phyloP scores from a whole-genome alignment of 495 filamentous ascomycete genomes.

The Clohesyomyces aquaticus region DNA sequence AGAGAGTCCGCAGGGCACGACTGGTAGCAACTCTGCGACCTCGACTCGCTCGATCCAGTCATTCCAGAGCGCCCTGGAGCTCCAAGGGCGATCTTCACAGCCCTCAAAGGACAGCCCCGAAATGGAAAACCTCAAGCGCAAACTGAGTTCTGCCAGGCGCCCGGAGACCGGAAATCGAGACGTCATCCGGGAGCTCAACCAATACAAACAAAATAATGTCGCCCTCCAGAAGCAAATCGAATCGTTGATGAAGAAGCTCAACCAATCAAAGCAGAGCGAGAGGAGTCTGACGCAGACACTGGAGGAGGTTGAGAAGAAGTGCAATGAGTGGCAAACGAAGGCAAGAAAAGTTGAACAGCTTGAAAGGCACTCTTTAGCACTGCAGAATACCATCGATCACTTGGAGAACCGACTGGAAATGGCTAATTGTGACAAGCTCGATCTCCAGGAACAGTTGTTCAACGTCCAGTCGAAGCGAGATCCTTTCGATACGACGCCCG shows the following conservation, averaged over 20 bases:
- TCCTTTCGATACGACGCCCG: slow-evolving; percentile 16
- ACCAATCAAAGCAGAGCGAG: slow-evolving; percentile 33
- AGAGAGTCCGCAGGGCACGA: slow-evolving; percentile 30
- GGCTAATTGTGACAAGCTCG: slow-evolving; percentile 36
- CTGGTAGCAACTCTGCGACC: slow-evolving; percentile 27
- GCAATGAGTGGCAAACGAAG: slow-evolving; percentile 29
- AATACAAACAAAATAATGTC: slow-evolving; percentile 33
- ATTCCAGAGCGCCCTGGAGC: slow-evolving; percentile 37
- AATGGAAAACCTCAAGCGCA: slow-evolving; percentile 37
- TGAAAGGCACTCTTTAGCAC: slow-evolving; percentile 21
- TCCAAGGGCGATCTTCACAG: slow-evolving; percentile 16
- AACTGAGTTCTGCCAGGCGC: slow-evolving; percentile 27
- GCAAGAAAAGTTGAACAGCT: slow-evolving; percentile 31
- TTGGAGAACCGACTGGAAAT: slow-evolving; percentile 34
- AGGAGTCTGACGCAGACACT: slow-evolving; percentile 12
- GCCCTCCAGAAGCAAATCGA: slow-evolving; percentile 38
- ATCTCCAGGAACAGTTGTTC: slow-evolving; percentile 31
- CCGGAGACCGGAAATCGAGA: slow-evolving; percentile 30
- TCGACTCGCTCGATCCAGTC: slow-evolving; percentile 36
- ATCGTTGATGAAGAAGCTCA: slow-evolving; percentile 38
- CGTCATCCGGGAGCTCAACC: slow-evolving; percentile 29
- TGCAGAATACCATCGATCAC: slow-evolving; percentile 38
- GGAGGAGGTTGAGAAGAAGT: slow-evolving; percentile 23
- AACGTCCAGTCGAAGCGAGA: slow-evolving; percentile 22
- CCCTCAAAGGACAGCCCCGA: slow-evolving; percentile 18